These are phyloP conservation scores for Cydonia oblonga DNA, from an alignment of 331 rosid species.

Conservation along the genomic window DNA sequence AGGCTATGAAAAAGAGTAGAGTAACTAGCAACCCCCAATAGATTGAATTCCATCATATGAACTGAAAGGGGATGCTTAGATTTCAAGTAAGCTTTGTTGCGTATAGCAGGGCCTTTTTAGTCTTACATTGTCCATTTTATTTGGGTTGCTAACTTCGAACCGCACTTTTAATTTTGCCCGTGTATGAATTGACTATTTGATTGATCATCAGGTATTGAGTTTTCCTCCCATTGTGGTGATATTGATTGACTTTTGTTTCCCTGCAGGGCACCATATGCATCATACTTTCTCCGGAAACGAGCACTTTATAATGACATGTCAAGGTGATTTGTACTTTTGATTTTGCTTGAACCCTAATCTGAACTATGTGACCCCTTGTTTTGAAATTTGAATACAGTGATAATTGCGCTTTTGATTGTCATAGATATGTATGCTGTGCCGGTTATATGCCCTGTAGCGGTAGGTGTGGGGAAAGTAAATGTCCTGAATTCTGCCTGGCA, in stretches of 20 bases:
- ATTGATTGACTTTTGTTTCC: conserved; percentile 13
- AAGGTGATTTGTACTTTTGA: conserved; percentile 36
- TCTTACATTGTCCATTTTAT: not conserved
- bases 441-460: conserved; percentile 99
- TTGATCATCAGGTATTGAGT: too few relatives aligned
- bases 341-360: not conserved
- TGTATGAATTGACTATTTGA: not conserved
- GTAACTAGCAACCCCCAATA: not conserved
- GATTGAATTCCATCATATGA: not conserved
- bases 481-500: conserved; percentile 76
- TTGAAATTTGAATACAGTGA: not conserved
- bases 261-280: conserved; percentile 64
- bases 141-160: not conserved
- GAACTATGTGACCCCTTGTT: not conserved
- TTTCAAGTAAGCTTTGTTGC: not conserved
- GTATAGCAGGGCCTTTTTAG: not conserved
- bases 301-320: conserved; percentile 82
- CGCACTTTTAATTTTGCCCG: not conserved
- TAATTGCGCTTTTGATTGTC: conserved; percentile 3
- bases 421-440: conserved; percentile 88
- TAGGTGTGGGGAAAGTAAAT: conserved; percentile 73
- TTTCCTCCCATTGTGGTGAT: not conserved
- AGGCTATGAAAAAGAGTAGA: not conserved
- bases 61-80: not conserved
- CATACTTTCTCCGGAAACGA: conserved; percentile 72